Conservation (phyloP, 106 monocot genomes). For the Acorus gramineus region DNA sequence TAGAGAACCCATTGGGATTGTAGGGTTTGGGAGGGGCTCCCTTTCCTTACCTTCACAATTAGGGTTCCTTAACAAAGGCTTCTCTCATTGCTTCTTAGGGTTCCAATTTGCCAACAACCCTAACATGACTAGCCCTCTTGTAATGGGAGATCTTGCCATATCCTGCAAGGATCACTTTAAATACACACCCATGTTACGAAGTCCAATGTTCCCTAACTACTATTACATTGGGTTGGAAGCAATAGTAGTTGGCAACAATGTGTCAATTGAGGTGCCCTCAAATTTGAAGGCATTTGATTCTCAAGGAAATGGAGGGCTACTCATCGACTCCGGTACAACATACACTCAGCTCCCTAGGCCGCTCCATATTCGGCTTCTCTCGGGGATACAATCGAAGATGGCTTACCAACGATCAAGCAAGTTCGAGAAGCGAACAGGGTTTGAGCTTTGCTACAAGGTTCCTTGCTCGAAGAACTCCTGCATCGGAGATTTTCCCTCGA, state of each 20-base stretch:
- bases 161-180: slow-evolving; percentile 14
- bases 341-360: slow-evolving; percentile 29
- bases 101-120: slow-evolving; percentile 29
- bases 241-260: slow-evolving; percentile 8
- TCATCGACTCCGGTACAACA: slow-evolving; percentile 34
- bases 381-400: slow-evolving; percentile 5
- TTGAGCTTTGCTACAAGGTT: slow-evolving; percentile 25
- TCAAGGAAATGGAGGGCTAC: slow-evolving; percentile 18
- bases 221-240: slow-evolving; percentile 30
- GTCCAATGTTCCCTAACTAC: slow-evolving; percentile 13
- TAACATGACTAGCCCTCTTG: slow-evolving; percentile 17
- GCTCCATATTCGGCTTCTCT: slow-evolving; percentile 5
- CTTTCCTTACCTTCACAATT: slow-evolving; percentile 28
- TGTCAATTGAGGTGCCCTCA: slow-evolving; percentile 2
- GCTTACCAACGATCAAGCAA: slow-evolving; percentile 13
- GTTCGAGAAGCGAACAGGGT: slow-evolving; percentile 18
- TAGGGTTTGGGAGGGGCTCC: slow-evolving; percentile 24
- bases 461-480: slow-evolving; percentile 4
- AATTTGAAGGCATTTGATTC: slow-evolving; percentile 15
- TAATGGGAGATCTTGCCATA: slow-evolving; percentile 25
- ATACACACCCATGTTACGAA: slow-evolving; percentile 27
- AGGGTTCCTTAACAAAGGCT: slow-evolving; percentile 27
- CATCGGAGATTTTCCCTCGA: slow-evolving; percentile 6
- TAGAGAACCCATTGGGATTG: slow-evolving; percentile 26
- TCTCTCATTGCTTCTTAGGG: slow-evolving; percentile 33